These are phyloP conservation scores for Quercus engelmannii DNA, from an alignment of 306 rosid genomes.

Conservation along the genomic window DNA sequence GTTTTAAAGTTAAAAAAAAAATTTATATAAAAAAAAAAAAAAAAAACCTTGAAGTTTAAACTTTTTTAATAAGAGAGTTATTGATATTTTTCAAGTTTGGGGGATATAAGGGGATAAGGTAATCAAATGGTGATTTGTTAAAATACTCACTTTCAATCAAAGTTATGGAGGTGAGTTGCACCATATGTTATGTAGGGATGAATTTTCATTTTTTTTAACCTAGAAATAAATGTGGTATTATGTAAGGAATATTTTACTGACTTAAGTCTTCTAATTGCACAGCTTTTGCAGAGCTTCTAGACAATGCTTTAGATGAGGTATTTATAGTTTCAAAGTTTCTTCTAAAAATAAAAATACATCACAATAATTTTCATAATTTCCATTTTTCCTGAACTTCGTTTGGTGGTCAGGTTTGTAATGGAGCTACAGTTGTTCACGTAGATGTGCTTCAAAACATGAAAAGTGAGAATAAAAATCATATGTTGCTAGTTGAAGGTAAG, in stretches of 20 bases:
- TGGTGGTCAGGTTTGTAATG: conserved; percentile 67
- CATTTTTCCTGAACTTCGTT: conserved; percentile 19
- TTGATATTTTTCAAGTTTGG: too few species aligned
- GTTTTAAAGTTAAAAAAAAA: too few species aligned
- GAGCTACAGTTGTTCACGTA: conserved; percentile 80
- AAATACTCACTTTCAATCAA: too few species aligned
- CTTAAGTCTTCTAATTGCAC: conserved; percentile 20
- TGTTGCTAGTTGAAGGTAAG: conserved; percentile 85
- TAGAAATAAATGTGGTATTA: not conserved
- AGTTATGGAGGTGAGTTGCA: too few species aligned
- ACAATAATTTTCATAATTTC: not conserved
- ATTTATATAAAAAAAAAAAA: too few species aligned
- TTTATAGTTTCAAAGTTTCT: conserved; percentile 2
- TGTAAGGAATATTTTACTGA: not conserved
- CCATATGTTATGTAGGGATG: too few species aligned
- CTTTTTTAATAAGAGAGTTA: too few species aligned
- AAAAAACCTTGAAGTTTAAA: too few species aligned
- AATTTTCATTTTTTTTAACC: not conserved
- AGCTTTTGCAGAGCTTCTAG: conserved; percentile 98
- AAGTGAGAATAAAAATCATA: conserved; percentile 44
- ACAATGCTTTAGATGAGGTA: conserved; percentile 94
- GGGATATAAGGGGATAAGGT: too few species aligned
- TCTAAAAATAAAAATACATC: not conserved
- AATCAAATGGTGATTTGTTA: too few species aligned
- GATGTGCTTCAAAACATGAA: conserved; percentile 73